Conservation (phyloP, 345 rosid genomes). For the Carallia pectinifolia region DNA sequence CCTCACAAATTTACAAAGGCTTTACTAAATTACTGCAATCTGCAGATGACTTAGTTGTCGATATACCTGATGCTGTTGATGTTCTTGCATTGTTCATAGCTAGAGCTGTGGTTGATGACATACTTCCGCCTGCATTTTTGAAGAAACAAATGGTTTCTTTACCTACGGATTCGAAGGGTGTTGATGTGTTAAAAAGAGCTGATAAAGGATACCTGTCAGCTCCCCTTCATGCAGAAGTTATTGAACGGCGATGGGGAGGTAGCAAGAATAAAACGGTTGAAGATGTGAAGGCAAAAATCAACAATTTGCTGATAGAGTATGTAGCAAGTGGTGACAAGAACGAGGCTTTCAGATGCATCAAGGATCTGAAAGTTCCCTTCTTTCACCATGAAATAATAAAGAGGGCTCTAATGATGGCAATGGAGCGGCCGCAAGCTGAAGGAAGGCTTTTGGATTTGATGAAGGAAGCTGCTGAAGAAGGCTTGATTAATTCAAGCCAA, state of each 20-base stretch:
- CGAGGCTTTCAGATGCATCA: constrained; percentile 77
- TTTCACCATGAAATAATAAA: constrained; percentile 89
- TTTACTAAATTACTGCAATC: constrained; percentile 63
- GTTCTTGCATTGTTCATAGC: constrained; percentile 73
- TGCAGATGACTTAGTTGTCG: constrained; percentile 78
- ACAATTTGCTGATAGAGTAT: constrained; percentile 59
- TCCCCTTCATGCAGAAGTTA: constrained; percentile 72
- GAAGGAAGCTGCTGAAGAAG: constrained; percentile 62
- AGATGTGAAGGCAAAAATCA: constrained; percentile 70
- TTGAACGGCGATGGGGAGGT: constrained; percentile 80
- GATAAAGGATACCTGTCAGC: constrained; percentile 75
- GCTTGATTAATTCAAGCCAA: constrained; percentile 75
- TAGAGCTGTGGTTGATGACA: constrained; percentile 85
- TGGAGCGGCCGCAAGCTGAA: constrained; percentile 66
- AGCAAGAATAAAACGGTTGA: constrained; percentile 76
- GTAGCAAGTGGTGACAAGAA: constrained; percentile 67
- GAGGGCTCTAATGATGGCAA: constrained; percentile 66
- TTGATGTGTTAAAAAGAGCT: constrained; percentile 60
- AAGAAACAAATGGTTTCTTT: constrained; percentile 49
- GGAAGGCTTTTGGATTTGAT: constrained; percentile 52
- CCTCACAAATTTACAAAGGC: constrained; percentile 69
- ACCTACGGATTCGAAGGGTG: constrained; percentile 53
- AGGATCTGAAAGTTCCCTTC: constrained; percentile 76
- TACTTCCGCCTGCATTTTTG: constrained; percentile 75
- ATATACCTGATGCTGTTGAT: constrained; percentile 76